Base-by-base conservation (phyloP, 2,329 filamentous ascomycete species). In the Grosmannia serpens region DNA sequence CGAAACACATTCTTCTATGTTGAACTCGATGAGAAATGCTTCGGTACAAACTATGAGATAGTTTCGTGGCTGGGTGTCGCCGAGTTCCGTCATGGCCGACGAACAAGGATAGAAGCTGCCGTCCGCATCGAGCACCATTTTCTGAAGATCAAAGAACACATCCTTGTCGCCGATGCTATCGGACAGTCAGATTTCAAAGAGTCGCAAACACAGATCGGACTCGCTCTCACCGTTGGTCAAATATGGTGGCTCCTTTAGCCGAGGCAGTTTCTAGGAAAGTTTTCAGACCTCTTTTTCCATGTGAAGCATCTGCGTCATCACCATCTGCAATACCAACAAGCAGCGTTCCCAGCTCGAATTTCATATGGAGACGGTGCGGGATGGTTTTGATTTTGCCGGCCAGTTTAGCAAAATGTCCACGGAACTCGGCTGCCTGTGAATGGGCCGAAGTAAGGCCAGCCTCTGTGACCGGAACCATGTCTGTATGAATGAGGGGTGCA, bases 11-110 rank as follows among this genome's bases (percentile, higher is more conserved):
- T 59, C 49, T 3, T 51, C 29, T 9, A 66, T 51, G 26, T 65
- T 59, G 9, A 66, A 52, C 29, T 68, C 65, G 11, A 67, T 33
- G 3, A 61, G 62, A 11, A 63, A 62, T 17, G 33, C 49, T 17
- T 61, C 60, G n/a, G 60, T 62, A 22, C 35, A 20, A 17, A 62
- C 56, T 38, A 65, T 55, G 6, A 68, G 51, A 27, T 35, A 61
- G 13, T 35, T 60, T 7, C 59, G 58, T 2, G 59, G 53, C 29
- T 55, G 55, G 4, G 62, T 61, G 1, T 67, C 60, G 3, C 44
- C 5, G 1, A 66, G 47, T 1, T 22, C 33, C 1, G 44, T 41
- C 20, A 57, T 51, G 5, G 58, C 55, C 1, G 61, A 55, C 9
- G 58, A 59, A 15, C 27, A 57, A 1, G 62, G 61, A 50, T 57